Percentiles rank a stretch among this genome's conserved stretches.
Evolutionary conservation across 2,329 filamentous ascomycete species (phyloP).

Genomic region (Neofusicoccum cordaticola): DNA sequence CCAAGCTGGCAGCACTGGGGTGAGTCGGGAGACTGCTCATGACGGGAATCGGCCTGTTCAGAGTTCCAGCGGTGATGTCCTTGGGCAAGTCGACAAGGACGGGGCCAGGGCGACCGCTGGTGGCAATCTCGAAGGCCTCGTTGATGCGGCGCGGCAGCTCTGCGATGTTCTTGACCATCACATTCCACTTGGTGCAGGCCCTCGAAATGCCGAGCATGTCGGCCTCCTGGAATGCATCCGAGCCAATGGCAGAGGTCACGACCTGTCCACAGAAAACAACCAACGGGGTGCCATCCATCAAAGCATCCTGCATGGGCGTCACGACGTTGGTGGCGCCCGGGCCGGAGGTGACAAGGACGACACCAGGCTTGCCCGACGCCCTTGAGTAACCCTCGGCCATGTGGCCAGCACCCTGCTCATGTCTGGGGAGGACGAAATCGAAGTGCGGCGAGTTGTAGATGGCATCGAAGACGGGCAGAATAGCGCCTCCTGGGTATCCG

Average conservation of each 20-base stretch:
- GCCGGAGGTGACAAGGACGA: conserved; percentile 94
- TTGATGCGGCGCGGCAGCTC: conserved; percentile 93
- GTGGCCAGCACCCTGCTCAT: conserved; percentile 97
- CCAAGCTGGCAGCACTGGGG: conserved; percentile 81
- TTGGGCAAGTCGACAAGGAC: conserved; percentile 96
- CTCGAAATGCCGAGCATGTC: conserved; percentile 92
- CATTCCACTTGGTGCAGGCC: conserved; percentile 98
- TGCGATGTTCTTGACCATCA: conserved; percentile 93
- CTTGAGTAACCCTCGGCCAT: conserved; percentile 98
- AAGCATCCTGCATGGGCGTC: conserved; percentile 92
- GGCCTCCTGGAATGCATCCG: conserved; percentile 95
- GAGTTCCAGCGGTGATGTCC: conserved; percentile 84
- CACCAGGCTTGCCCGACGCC: conserved; percentile 88
- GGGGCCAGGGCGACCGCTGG: conserved; percentile 86
- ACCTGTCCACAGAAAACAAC: conserved; percentile 97
- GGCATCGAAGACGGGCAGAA: conserved; percentile 96
- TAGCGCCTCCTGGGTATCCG: conserved; percentile 87
- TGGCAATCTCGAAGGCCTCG: conserved; percentile 97
- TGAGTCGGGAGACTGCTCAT: conserved; percentile 70
- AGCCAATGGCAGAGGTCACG: conserved; percentile 82
- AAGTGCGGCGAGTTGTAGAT: conserved; percentile 98
- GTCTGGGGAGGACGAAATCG: conserved; percentile 89
- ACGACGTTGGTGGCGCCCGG: conserved; percentile 96
- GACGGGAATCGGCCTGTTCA: conserved; percentile 80
- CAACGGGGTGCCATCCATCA: conserved; percentile 93